phyloP scores from a whole-genome alignment of 148 eudicot genomes.

The Gaultheria prostrata region DNA sequence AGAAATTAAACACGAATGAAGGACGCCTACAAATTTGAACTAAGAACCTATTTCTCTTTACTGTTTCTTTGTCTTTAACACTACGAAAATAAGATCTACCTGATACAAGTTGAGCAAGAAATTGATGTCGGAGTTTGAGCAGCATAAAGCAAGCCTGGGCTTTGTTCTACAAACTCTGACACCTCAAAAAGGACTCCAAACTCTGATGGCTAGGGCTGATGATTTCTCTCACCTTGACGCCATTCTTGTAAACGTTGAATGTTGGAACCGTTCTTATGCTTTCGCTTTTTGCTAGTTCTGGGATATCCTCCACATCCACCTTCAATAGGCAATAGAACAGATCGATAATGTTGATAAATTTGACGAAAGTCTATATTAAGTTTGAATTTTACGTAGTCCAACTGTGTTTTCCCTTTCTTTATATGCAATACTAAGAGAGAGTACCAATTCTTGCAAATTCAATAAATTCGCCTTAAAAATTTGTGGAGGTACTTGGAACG shows the following conservation, averaged over 20 bases:
- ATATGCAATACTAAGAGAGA: neutral
- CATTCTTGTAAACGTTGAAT: constrained; percentile 14
- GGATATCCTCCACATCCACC: constrained; percentile 22
- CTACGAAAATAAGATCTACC: neutral
- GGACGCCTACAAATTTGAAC: constrained; percentile 19
- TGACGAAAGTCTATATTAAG: neutral
- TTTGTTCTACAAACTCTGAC: neutral
- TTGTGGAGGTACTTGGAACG: neutral
- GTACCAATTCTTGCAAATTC: neutral
- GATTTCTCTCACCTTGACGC: constrained; percentile 21
- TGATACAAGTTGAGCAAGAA: neutral
- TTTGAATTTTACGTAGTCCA: neutral
- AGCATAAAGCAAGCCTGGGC: neutral
- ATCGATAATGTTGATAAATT: neutral
- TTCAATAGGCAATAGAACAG: neutral
- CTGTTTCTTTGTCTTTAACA: neutral
- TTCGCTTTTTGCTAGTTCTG: constrained; percentile 14
- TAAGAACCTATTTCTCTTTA: neutral
- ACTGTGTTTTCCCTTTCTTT: neutral
- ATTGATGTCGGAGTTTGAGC: neutral
- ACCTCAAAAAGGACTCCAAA: constrained; percentile 10
- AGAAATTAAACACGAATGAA: neutral
- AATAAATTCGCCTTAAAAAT: neutral
- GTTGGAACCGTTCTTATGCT: constrained; percentile 13
- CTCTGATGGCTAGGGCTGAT: constrained; percentile 15